phyloP scores from a whole-genome alignment of 257 asterid species.

The Anisodus tanguticus region DNA sequence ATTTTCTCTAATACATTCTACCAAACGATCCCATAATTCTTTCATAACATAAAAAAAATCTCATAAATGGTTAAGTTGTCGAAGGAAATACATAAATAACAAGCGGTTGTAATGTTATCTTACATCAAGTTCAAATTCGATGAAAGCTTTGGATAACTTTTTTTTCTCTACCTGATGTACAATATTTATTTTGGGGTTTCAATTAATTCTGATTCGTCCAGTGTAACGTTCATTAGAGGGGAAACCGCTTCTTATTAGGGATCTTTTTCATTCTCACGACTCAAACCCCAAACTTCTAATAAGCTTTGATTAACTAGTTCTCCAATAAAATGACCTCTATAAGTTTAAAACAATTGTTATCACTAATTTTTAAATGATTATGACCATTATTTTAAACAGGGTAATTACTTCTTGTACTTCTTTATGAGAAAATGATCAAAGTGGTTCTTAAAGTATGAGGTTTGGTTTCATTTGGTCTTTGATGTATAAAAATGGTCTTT shows the following conservation, averaged over 20 bases:
- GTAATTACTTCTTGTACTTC: not conserved
- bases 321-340: not conserved
- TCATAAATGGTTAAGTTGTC: too few species aligned
- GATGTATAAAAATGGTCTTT: not conserved
- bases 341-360: not conserved
- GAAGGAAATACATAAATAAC: too few species aligned
- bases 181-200: not conserved
- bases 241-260: not conserved
- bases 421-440: not conserved
- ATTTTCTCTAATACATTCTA: too few species aligned
- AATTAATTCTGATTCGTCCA: not conserved
- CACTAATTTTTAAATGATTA: not conserved
- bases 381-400: not conserved
- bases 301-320: not conserved
- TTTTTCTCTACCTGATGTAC: not conserved
- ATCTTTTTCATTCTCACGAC: not conserved
- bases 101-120: too few species aligned
- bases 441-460: not conserved
- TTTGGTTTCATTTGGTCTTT: not conserved
- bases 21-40: too few species aligned
- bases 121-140: not conserved
- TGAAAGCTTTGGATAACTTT: not conserved
- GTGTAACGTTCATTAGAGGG: not conserved
- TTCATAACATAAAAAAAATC: too few species aligned
- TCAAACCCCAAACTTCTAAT: not conserved